These are phyloP conservation scores for Epichloe festucae DNA, from an alignment of 2,329 filamentous ascomycete species.

Conservation along the genomic window DNA sequence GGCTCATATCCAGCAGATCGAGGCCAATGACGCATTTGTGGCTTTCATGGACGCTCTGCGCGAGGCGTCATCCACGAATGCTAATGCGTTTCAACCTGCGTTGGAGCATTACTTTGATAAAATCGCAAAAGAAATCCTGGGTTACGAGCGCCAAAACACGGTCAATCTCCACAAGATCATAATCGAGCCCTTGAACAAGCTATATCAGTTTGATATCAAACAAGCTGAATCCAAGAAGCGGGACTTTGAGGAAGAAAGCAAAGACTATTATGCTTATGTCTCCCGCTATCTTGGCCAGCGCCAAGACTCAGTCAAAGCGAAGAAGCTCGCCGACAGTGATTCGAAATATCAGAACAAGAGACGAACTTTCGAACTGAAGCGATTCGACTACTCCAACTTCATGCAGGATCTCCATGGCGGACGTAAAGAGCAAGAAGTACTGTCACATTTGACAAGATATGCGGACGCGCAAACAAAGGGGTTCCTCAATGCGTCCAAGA, in stretches of 20 bases:
- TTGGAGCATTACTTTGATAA: constrained; percentile 98
- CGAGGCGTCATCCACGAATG: constrained; percentile 81
- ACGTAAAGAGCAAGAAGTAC: constrained; percentile 93
- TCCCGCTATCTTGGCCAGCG: constrained; percentile 91
- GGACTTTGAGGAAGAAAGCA: constrained; percentile 97
- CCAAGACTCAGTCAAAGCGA: constrained; percentile 91
- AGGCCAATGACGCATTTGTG: constrained; percentile 74
- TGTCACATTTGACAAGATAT: constrained; percentile 88
- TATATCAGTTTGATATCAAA: constrained; percentile 95
- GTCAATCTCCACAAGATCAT: constrained; percentile 79
- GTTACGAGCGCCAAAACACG: constrained; percentile 77
- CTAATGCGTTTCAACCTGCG: constrained; percentile 91
- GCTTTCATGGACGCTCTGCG: constrained; percentile 76
- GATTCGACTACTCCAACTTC: constrained; percentile 97
- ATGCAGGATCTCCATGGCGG: constrained; percentile 99
- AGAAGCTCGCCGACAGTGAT: constrained; percentile 90
- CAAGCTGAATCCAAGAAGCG: constrained; percentile 93
- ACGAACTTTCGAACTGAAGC: constrained; percentile 88
- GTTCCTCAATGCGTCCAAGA: constrained; percentile 74
- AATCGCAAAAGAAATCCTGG: constrained; percentile 79
- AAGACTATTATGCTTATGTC: constrained; percentile 95
- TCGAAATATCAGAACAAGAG: constrained; percentile 92
- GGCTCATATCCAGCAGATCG: constrained; percentile 63
- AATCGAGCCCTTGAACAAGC: constrained; percentile 81
- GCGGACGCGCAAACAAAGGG: constrained; percentile 79